Base-by-base conservation (phyloP, 768 basidiomycete species). In the Glaciozyma antarctica region DNA sequence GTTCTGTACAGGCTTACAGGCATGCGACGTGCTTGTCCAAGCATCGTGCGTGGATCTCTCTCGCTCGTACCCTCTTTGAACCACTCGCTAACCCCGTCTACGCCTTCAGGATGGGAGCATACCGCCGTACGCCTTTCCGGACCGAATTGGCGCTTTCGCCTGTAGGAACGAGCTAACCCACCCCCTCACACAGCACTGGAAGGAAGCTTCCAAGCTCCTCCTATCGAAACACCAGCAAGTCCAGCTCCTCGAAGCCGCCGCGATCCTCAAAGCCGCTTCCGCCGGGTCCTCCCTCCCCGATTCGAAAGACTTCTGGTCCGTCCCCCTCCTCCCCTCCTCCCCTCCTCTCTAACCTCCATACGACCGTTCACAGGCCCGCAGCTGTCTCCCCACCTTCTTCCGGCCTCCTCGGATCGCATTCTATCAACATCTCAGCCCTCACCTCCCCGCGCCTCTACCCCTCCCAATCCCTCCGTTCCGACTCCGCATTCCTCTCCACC, bases 151-250 rank as follows among this genome's bases (percentile, higher is more conserved):
- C 62, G 53, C 12, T 30, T 2, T 12, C 24, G 21, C 22, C 38
- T 19, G n/a, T 13, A 30, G 12, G 12, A 41, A 10, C 6, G 17
- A 22, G 7, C 43, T 55, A 5, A 38, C 34, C 24, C 44, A 30
- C 59, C n/a, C 26, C 0, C 13, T 15, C 21, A 1, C 90, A 94
- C 75, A 90, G 24, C 91, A 95, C 73, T 98, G 94, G 94, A 86
- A 88, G 52, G 89, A 92, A 75, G 88, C 92, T 2, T 83, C 87
- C 70, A 90, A 92, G 75, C 85, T 92, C 72, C 84, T 91, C 41
- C 80, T 97, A 64, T 89, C 86, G 77, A 98, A 97, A 78, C 93
- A 97, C 75, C 92, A 97, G 74, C 93, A 98, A 72, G 94, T 99
- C 0, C 94, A 97, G 72, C 78, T 97, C 59, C 86, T 99, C 52